Percentiles rank a stretch among this genome's conserved stretches.
Conservation (phyloP, 257 asterid genomes). For the Handroanthus guayacan region DNA sequence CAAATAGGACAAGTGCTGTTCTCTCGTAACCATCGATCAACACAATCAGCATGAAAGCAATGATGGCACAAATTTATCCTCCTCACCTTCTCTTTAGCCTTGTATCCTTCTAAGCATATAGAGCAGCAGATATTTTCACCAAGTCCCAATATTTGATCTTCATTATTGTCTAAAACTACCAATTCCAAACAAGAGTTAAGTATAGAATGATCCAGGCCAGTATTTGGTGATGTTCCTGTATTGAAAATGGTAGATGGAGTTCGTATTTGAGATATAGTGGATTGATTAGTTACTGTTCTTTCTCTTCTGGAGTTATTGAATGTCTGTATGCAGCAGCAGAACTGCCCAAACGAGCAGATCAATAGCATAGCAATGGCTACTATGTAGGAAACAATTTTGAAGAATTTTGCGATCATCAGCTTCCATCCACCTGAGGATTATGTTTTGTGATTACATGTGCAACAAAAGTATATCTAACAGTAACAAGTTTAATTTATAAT, state of each 20-base stretch:
- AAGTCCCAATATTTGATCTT: neutral
- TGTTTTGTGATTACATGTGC: neutral
- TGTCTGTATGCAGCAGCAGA: slow-evolving; percentile 21
- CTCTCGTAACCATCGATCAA: slow-evolving; percentile 35
- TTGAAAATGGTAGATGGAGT: neutral
- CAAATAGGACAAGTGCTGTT: slow-evolving; percentile 42
- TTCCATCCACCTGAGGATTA: slow-evolving; percentile 21
- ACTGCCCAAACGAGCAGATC: neutral
- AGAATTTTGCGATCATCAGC: neutral
- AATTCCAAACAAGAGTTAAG: slow-evolving; percentile 32
- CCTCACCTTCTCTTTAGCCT: slow-evolving; percentile 25
- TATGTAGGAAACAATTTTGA: slow-evolving; percentile 9
- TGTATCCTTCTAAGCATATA: slow-evolving; percentile 36
- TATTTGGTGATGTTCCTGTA: neutral
- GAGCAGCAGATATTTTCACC: slow-evolving; percentile 23
- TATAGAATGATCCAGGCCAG: slow-evolving; percentile 32
- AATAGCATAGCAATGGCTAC: neutral
- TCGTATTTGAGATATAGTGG: neutral
- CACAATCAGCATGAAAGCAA: slow-evolving; percentile 34
- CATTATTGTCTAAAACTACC: slow-evolving; percentile 8
- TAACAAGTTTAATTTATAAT: neutral
- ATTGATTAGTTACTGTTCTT: neutral
- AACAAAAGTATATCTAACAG: neutral
- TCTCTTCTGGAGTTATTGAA: neutral
- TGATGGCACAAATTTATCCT: slow-evolving; percentile 32